phyloP scores from a whole-genome alignment of 768 basidiomycete genomes.

The Kwoniella dejecticola region DNA sequence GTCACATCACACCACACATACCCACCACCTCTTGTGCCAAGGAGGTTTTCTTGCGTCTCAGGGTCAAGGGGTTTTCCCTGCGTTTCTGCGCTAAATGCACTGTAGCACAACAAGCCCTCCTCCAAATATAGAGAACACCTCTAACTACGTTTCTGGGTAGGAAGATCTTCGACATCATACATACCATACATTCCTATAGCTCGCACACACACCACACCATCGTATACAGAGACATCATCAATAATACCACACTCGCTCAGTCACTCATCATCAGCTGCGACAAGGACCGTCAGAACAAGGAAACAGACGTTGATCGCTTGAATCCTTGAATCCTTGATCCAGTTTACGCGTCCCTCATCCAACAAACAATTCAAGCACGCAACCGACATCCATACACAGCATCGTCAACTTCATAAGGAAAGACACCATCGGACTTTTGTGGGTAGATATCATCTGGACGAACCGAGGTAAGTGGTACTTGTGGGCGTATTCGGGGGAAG shows the following conservation, averaged over 20 bases:
- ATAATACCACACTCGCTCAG: neutral
- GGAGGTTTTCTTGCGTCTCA: no score
- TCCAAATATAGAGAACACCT: no score
- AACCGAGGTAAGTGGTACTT: no score
- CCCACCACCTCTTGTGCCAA: no score
- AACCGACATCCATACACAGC: neutral
- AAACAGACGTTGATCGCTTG: conserved; percentile 3
- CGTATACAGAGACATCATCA: neutral
- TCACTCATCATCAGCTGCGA: neutral
- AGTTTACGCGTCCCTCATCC: neutral
- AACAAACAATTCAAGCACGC: no score
- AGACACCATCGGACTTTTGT: neutral
- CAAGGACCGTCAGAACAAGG: neutral
- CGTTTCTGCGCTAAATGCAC: no score
- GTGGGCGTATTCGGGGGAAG: neutral
- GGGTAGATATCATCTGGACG: no score
- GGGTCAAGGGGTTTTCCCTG: no score
- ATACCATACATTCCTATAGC: neutral
- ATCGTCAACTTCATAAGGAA: neutral
- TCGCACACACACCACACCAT: neutral
- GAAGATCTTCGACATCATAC: no score
- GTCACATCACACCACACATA: no score
- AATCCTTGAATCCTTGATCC: neutral
- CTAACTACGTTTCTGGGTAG: no score
- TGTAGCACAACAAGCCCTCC: no score